phyloP scores from a whole-genome alignment of 257 asterid genomes.

The Nyctanthes arbortristis region DNA sequence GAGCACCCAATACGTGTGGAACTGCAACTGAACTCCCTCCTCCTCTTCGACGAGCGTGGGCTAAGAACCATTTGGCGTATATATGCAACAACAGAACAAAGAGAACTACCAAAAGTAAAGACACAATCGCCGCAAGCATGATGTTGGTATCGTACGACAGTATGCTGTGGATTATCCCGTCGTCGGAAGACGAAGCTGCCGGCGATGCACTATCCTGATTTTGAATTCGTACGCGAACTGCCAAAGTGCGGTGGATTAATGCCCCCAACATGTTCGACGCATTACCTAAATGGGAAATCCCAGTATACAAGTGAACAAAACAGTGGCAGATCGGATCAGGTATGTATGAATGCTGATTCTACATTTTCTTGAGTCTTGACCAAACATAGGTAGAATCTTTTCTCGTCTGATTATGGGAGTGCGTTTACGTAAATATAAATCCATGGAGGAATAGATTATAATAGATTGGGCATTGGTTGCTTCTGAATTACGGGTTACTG shows the following conservation, averaged over 20 bases:
- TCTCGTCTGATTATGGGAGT: slow-evolving; percentile 8
- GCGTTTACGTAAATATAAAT: slow-evolving; percentile 40
- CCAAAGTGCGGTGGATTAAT: too few relatives aligned
- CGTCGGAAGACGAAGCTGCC: not conserved
- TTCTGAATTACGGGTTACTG: slow-evolving; percentile 5
- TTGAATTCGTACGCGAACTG: too few relatives aligned
- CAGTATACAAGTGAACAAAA: slow-evolving; percentile 24
- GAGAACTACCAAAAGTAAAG: slow-evolving; percentile 27
- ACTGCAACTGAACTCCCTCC: slow-evolving; percentile 16
- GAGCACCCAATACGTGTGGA: slow-evolving; percentile 17
- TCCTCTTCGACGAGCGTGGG: slow-evolving; percentile 1
- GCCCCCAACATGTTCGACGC: not conserved
- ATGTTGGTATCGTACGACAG: slow-evolving; percentile 38
- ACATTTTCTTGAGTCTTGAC: not conserved
- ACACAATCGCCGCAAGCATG: slow-evolving; percentile 47
- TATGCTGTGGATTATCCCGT: slow-evolving; percentile 18
- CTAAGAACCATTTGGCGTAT: slow-evolving; percentile 29
- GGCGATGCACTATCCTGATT: too few relatives aligned
- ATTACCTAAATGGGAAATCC: not conserved
- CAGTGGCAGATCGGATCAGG: slow-evolving; percentile 14
- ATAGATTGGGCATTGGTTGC: too few relatives aligned
- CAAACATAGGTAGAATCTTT: not conserved
- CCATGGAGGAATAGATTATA: too few relatives aligned
- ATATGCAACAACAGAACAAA: slow-evolving; percentile 28
- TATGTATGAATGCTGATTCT: too few relatives aligned